Conservation (phyloP, 225 moss, liverwort and hornwort genomes). For the Pseudoscleropodium purum region DNA sequence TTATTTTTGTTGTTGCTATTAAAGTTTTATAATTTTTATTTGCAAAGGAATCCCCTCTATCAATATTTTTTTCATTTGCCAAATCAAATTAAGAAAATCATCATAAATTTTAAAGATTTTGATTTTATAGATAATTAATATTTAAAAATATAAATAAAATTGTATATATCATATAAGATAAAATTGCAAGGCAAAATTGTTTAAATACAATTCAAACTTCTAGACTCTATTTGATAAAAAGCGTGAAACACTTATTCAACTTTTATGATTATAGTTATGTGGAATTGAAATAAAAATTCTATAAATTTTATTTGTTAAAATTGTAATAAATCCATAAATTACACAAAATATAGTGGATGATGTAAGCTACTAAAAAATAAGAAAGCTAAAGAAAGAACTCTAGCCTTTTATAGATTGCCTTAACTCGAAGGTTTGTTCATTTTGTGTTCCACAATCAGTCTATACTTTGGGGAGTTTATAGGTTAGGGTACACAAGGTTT, state of each 20-base stretch:
- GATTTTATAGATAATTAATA: background rate
- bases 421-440: background rate
- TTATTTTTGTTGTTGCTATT: background rate
- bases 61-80: background rate
- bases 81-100: background rate
- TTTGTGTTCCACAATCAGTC: background rate
- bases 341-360: background rate
- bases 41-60: background rate
- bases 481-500: background rate
- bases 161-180: background rate
- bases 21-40: too few species aligned
- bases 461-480: background rate
- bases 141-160: background rate
- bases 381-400: fast-evolving
- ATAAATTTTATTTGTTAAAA: background rate
- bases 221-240: background rate
- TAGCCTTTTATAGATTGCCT: background rate
- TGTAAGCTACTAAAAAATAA: background rate
- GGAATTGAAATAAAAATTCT: background rate
- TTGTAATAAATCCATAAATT: background rate
- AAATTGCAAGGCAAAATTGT: background rate
- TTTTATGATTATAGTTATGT: background rate
- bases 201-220: background rate
- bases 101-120: too few species aligned
- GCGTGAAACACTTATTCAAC: background rate